These are phyloP conservation scores for Epichloe baconii DNA, from an alignment of 2,329 filamentous ascomycete genomes.

Conservation along the genomic window DNA sequence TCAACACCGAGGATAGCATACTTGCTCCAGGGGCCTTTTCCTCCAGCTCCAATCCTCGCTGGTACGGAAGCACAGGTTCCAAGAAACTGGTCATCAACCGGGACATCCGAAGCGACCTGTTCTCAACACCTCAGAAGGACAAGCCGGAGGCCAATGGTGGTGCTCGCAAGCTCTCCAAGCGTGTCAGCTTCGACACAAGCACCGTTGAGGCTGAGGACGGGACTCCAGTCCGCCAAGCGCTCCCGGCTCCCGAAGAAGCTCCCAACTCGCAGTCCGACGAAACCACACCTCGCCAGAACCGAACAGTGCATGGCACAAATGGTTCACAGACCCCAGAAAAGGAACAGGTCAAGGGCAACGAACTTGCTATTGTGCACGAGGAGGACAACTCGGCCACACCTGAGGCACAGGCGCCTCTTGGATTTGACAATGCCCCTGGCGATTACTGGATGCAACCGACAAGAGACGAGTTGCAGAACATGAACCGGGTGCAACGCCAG, in stretches of 20 bases:
- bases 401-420: constrained; percentile 12
- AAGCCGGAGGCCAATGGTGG: constrained; percentile 27
- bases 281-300: constrained; percentile 34
- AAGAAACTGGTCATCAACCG: constrained; percentile 92
- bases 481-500: constrained; percentile 69
- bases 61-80: constrained; percentile 55
- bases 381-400: constrained; percentile 32
- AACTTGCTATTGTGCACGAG: constrained; percentile 69
- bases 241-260: constrained; percentile 22
- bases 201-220: constrained; percentile 26
- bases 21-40: constrained; percentile 77
- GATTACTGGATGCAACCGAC: constrained; percentile 79
- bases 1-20: constrained; percentile 74
- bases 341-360: constrained; percentile 60
- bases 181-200: constrained; percentile 79
- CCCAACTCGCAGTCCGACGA: constrained; percentile 20
- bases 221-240: constrained; percentile 20
- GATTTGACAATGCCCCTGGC: constrained; percentile 44
- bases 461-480: constrained; percentile 58
- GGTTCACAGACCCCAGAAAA: constrained; percentile 43
- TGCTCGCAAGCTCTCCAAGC: constrained; percentile 56
- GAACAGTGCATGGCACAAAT: constrained; percentile 28
- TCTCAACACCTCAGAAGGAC: constrained; percentile 45
- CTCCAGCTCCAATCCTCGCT: constrained; percentile 47
- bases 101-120: constrained; percentile 62